phyloP scores from a whole-genome alignment of 805 yeast species.

The Metschnikowia hibisci region DNA sequence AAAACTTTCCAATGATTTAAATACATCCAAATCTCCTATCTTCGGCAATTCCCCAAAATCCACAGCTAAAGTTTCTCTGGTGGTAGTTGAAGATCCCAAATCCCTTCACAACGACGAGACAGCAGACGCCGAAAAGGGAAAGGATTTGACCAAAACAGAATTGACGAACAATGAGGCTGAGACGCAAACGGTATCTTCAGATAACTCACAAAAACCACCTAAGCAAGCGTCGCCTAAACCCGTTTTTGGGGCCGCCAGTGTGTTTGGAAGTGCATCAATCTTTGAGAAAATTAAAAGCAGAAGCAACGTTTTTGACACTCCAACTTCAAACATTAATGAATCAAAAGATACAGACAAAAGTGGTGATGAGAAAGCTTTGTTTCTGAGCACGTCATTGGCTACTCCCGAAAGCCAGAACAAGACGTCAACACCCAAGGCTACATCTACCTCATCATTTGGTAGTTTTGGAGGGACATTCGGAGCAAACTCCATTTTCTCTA shows the following conservation, averaged over 20 bases:
- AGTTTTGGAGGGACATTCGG: slow-evolving; percentile 38
- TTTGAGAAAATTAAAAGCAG: slow-evolving; percentile 24
- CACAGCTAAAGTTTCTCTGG: not conserved
- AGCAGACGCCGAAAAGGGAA: not conserved
- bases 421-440: not conserved
- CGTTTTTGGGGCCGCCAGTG: slow-evolving; percentile 40
- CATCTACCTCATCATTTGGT: slow-evolving; percentile 13
- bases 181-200: not conserved
- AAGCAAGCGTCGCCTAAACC: slow-evolving; percentile 15
- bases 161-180: not conserved
- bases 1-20: slow-evolving; percentile 1
- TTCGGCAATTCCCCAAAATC: not conserved
- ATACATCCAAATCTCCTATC: not conserved
- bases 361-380: not conserved
- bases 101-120: not conserved
- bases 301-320: slow-evolving; percentile 26
- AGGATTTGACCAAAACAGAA: not conserved
- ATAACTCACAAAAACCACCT: not conserved
- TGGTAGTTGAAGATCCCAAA: slow-evolving; percentile 1
- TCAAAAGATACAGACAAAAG: not conserved
- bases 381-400: not conserved
- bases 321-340: slow-evolving; percentile 3
- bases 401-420: not conserved
- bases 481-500: slow-evolving; percentile 43
- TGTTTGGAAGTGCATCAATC: slow-evolving; percentile 32